Evolutionary conservation across 495 filamentous ascomycete genomes (phyloP).

Genomic region (Jackrogersella multiformis): DNA sequence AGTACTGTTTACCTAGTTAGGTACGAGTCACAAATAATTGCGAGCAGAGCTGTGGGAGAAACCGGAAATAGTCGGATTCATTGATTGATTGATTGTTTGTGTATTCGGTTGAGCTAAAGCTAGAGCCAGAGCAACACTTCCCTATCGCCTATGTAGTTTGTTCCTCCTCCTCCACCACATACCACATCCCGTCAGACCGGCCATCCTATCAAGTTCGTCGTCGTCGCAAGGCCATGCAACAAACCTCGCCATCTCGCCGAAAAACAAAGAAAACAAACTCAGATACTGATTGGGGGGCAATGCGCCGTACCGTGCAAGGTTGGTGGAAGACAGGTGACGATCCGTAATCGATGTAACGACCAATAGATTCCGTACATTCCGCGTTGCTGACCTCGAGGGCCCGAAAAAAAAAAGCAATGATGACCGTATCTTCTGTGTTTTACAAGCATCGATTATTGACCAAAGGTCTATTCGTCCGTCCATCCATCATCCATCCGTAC

Average conservation of each 20-base stretch:
- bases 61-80: too few relatives aligned
- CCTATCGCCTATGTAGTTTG: not conserved
- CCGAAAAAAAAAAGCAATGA: slow-evolving; percentile 3
- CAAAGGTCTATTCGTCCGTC: slow-evolving; percentile 7
- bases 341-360: slow-evolving; percentile 9
- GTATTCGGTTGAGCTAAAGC: not conserved
- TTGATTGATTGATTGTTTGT: too few relatives aligned
- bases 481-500: slow-evolving; percentile 26
- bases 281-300: not conserved
- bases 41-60: too few relatives aligned
- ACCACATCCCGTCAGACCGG: slow-evolving; percentile 1
- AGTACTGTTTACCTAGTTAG: too few relatives aligned
- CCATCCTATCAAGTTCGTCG: not conserved
- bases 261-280: not conserved
- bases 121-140: not conserved
- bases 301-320: not conserved
- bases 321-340: not conserved
- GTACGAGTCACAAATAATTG: too few relatives aligned
- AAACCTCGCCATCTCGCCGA: not conserved
- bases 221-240: not conserved
- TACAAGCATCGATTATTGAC: slow-evolving; percentile 26
- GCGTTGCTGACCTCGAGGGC: slow-evolving; percentile 22
- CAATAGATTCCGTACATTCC: slow-evolving; percentile 34
- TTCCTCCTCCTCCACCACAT: not conserved
- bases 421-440: slow-evolving; percentile 15